Evolutionary conservation across 176 grass and related monocot species (phyloP).

Genomic region (Pontederia paniculata): DNA sequence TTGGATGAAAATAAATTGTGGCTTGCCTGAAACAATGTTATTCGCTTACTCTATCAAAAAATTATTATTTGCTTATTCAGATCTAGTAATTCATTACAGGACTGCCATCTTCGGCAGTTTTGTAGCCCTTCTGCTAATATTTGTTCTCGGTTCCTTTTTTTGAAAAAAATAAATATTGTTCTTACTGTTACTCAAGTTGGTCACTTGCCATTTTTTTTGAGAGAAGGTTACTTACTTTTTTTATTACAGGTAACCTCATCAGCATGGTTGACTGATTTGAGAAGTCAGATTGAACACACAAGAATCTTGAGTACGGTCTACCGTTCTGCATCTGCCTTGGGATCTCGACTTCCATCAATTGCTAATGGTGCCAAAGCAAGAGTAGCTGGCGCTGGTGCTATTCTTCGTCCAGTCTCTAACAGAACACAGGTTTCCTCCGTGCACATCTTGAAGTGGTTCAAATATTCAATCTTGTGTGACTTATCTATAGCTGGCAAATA

Average conservation of each 20-base stretch:
- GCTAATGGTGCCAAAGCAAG: conserved; percentile 76
- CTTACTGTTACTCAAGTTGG: too few species aligned
- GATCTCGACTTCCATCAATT: conserved; percentile 85
- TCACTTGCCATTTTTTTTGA: neutral
- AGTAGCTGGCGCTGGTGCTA: conserved; percentile 89
- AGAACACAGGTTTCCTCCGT: conserved; percentile 58
- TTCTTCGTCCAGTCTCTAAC: conserved; percentile 79
- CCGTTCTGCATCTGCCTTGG: conserved; percentile 87
- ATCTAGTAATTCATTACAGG: too few species aligned
- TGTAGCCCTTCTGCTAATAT: too few species aligned
- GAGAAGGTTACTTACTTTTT: conserved; percentile 1
- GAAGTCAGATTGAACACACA: conserved; percentile 88
- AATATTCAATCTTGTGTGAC: neutral
- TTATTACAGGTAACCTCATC: conserved; percentile 80
- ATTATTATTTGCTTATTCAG: too few species aligned
- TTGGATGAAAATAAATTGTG: too few species aligned
- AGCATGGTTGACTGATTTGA: conserved; percentile 89
- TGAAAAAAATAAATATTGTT: neutral
- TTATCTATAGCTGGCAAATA: too few species aligned
- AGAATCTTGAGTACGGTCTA: conserved; percentile 93
- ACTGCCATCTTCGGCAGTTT: too few species aligned
- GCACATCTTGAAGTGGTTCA: neutral
- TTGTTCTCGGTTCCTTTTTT: too few species aligned
- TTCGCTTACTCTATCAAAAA: too few species aligned
- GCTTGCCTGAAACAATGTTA: too few species aligned